A percentile compares a stretch with the other conserved stretches of the same genome.
These are phyloP conservation scores for Boletus patriciae DNA, from an alignment of 768 basidiomycete genomes.

Conservation along the genomic window DNA sequence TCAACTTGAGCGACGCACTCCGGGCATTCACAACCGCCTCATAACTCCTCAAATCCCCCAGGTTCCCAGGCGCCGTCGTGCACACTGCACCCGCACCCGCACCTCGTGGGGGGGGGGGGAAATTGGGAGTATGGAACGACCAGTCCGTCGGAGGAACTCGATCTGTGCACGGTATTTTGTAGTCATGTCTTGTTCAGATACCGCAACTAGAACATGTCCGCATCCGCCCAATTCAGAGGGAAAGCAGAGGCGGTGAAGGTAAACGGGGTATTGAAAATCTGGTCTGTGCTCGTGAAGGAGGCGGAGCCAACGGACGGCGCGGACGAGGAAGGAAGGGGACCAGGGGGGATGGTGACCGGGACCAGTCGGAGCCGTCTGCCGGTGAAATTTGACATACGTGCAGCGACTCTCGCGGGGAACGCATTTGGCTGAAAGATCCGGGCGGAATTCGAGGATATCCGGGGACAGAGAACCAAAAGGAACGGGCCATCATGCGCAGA, in stretches of 20 bases:
- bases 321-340: constrained; percentile 35
- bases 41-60: constrained; percentile 69
- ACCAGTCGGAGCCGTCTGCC: constrained; percentile 75
- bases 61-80: constrained; percentile 43
- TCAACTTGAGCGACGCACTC: constrained; percentile 58
- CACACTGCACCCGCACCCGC: constrained; percentile 32
- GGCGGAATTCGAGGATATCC: background rate
- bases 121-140: constrained; percentile 17
- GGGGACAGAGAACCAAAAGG: background rate
- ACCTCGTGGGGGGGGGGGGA: too few relatives aligned
- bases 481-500: background rate
- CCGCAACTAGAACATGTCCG: constrained; percentile 21
- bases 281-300: constrained; percentile 23
- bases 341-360: constrained; percentile 58
- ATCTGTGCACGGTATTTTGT: constrained; percentile 49
- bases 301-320: constrained; percentile 29
- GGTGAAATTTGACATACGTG: constrained; percentile 80
- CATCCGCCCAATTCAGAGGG: constrained; percentile 13
- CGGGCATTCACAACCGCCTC: constrained; percentile 75
- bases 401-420: constrained; percentile 67
- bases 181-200: constrained; percentile 40
- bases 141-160: constrained; percentile 42
- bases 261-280: constrained; percentile 35
- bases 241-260: constrained; percentile 26
- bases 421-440: constrained; percentile 60